Evolutionary conservation across 2,329 filamentous ascomycete genomes (phyloP).

Genomic region (Fusarium newnesense): DNA sequence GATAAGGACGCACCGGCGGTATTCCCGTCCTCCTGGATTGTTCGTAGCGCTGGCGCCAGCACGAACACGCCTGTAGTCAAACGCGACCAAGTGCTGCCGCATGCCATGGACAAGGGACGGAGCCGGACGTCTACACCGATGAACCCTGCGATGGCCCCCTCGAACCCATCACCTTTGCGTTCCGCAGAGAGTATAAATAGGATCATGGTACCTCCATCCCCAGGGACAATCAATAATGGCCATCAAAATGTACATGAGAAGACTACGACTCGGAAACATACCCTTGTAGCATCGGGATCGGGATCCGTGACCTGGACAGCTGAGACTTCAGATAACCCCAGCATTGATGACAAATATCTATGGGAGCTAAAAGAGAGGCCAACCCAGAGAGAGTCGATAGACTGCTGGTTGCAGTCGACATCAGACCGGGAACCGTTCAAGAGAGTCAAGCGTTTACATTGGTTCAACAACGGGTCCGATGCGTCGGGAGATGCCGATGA

Average conservation of each 20-base stretch:
- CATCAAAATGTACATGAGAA: not conserved
- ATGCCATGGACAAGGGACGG: not conserved
- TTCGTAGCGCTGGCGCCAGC: not conserved
- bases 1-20: not conserved
- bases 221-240: not conserved
- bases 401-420: not conserved
- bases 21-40: not conserved
- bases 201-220: not conserved
- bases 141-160: not conserved
- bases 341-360: not conserved
- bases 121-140: not conserved
- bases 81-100: not conserved
- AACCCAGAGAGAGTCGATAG: not conserved
- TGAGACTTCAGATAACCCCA: not conserved
- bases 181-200: not conserved
- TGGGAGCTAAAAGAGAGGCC: not conserved
- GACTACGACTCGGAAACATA: not conserved
- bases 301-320: not conserved
- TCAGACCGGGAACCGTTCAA: not conserved
- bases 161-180: not conserved
- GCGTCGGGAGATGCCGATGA: not conserved
- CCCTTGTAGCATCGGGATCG: not conserved
- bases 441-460: not conserved
- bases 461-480: not conserved
- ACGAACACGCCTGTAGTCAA: not conserved